Evolutionary conservation across 2,329 filamentous ascomycete species (phyloP), one percentile per base, ranked within the genome.

Genomic region (Davidsoniella virescens): DNA sequence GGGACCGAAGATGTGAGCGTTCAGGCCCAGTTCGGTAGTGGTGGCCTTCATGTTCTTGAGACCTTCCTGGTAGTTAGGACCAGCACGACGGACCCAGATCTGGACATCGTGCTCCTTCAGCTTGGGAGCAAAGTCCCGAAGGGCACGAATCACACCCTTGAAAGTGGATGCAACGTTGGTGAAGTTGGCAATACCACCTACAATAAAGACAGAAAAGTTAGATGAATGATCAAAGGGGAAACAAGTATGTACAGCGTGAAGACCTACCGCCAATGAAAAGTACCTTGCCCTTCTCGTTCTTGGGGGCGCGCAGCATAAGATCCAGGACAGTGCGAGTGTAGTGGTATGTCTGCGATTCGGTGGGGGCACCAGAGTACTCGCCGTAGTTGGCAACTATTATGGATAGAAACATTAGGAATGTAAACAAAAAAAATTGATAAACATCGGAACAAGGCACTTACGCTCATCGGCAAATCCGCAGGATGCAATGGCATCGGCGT

Each of bases 31-130:
- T 73, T 98, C 92, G 66, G 90, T 80, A 54, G 87, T 92, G 54
- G 94, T 90, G 46, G 80, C 78, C 79, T 96, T 96, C 79, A 98
- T 95, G 80, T 96, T 98, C 82, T 94, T 95, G 58, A 98, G 82
- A 71, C 92, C 92, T 72, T 98, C 92, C 71, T 98, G 92, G 80
- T 94, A 98, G 78, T 98, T 98, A 68, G 92, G 92, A 54, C 92
- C 66, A 49, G 92, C 77, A 69, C 78, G 76, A 62, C 78, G 74
- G 56, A 96, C 88, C 92, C 90, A 96, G 73, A 96, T 95, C 71
- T 94, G 83, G 57, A 92, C 86, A 63, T 94, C 94, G 81, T 98
- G 92, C 78, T 98, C 92, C 64, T 80, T 79, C 59, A 98, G 78
- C 56, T 82, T 75, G 56, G 80, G 80, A 54, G 88, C 78, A 59